Percentiles rank a stretch among this genome's conserved stretches.
These are phyloP conservation scores for Anisodus acutangulus DNA, from an alignment of 257 asterid species.

Conservation along the genomic window DNA sequence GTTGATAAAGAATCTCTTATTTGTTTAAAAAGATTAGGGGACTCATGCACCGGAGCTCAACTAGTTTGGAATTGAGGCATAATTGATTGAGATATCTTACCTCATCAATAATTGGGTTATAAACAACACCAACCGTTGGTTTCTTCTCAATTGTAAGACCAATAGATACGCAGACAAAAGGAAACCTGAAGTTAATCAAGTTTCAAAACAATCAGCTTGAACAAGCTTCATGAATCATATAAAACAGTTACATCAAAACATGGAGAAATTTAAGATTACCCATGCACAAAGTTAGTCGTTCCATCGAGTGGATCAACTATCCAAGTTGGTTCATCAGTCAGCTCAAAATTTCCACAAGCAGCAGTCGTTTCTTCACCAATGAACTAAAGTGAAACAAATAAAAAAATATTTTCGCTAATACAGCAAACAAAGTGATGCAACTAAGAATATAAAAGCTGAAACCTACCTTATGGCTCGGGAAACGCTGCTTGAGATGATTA, in stretches of 20 bases:
- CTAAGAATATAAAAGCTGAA: neutral
- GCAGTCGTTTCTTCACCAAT: conserved; percentile 99
- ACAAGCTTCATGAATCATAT: neutral
- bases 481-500: conserved; percentile 58
- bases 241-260: conserved; percentile 22
- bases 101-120: conserved; percentile 87
- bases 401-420: neutral
- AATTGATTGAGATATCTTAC: conserved; percentile 42
- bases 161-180: conserved; percentile 86
- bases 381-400: conserved; percentile 49
- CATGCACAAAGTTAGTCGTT: conserved; percentile 95
- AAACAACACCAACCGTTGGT: conserved; percentile 84
- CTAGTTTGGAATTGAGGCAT: neutral
- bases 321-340: conserved; percentile 97
- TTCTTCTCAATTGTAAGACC: conserved; percentile 75
- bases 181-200: conserved; percentile 58
- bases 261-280: conserved; percentile 47
- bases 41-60: neutral
- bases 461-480: conserved; percentile 77
- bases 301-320: conserved; percentile 98
- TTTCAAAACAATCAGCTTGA: conserved; percentile 28
- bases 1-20: neutral
- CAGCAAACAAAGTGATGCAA: neutral
- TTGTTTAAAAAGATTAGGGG: neutral
- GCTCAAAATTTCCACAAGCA: conserved; percentile 67